Evolutionary conservation across 768 basidiomycete genomes (phyloP), one percentile per base, ranked within the genome.

Genomic region (Phaeolepiota aurea): DNA sequence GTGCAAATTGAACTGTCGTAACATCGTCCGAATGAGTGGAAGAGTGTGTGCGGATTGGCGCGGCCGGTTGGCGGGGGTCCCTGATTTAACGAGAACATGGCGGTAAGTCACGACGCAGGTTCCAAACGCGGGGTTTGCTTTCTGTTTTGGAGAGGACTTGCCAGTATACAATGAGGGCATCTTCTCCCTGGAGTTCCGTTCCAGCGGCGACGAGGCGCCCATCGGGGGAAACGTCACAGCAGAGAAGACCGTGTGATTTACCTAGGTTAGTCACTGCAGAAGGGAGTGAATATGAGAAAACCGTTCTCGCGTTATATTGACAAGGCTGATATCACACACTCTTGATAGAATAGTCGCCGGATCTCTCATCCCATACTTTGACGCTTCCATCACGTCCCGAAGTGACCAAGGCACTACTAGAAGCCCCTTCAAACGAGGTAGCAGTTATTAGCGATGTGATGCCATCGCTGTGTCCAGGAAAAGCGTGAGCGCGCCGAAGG

Each of bases 1-100:
- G 51, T 0, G 63, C 64, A 37, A 71, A 63, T 42, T 87, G 87
- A 40, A 94, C 58, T 3, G 76, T 68, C 0, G 92, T 94, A 42
- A 97, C 77, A 53, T 97, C 92, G 58, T 97, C 92, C 2, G 91
- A 93, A 54, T 97, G 92, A 0, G 89, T 90, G 2, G 85, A 87
- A 3, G 76, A 65, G 58, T 96, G 91, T n/a, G 65, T 68, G 21
- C 87, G 77, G 1, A 89, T 54, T 3, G 83, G 84, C 1, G 73
- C 68, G 1, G 66, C 69, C 7, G 89, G 78, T 40, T 79, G 76
- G n/a, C 92, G 77, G 14, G 83, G 82, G 57, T 97, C 92, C 88
- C 89, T 91, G 52, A n/a, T 18, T 34, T 4, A 38, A 20, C 1
- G 13, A 23, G 37, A 31, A 31, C 9, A 9, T 20, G 37, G 22